Conservation (phyloP, 2,329 filamentous ascomycete genomes). For the Fusarium gaditjirri region DNA sequence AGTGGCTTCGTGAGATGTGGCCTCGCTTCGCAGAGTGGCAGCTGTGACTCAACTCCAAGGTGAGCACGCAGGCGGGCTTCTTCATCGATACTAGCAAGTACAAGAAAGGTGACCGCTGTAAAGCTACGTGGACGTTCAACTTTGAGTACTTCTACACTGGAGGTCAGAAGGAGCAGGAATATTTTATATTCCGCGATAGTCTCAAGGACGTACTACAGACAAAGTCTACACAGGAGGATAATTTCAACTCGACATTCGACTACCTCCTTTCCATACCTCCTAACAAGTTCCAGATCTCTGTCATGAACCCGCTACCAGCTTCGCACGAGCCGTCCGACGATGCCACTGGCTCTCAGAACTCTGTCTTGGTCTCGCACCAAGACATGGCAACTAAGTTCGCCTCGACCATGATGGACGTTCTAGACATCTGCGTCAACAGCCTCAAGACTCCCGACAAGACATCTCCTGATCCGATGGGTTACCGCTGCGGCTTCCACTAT, state of each 20-base stretch:
- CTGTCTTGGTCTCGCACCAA: slow-evolving; percentile 1
- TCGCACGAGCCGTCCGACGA: not conserved
- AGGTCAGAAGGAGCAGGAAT: not conserved
- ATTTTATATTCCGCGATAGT: not conserved
- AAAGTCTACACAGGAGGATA: not conserved
- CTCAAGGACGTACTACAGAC: not conserved
- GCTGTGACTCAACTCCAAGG: not conserved
- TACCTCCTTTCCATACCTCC: not conserved
- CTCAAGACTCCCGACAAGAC: not conserved
- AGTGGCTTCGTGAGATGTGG: slow-evolving; percentile 4
- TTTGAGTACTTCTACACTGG: slow-evolving; percentile 6
- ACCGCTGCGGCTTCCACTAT: slow-evolving; percentile 7
- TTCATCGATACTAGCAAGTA: not conserved
- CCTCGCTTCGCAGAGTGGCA: slow-evolving; percentile 1
- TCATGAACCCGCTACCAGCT: not conserved
- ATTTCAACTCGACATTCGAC: not conserved
- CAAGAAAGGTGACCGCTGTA: not conserved
- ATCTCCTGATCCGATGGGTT: not conserved
- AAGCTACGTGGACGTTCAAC: not conserved
- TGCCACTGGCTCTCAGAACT: slow-evolving; percentile 5
- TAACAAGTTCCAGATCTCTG: not conserved
- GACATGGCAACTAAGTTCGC: not conserved
- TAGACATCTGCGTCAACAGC: not conserved
- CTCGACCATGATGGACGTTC: slow-evolving; percentile 5
- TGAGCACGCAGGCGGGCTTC: slow-evolving; percentile 6